Conservation (phyloP, 805 yeast genomes). For the Kockiozyma suomiensis region DNA sequence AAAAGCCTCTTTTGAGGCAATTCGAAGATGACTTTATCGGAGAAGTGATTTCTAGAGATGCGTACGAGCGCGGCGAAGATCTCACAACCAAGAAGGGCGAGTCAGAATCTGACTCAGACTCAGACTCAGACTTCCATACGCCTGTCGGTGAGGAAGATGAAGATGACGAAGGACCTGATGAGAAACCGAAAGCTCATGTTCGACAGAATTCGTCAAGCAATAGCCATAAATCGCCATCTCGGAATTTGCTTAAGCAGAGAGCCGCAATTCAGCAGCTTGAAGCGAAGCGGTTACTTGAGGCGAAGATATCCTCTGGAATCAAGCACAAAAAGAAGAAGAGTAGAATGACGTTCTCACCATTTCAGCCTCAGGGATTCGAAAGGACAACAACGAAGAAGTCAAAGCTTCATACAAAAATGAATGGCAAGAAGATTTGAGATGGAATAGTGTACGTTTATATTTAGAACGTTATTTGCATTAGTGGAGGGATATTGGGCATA, state of each 20-base stretch:
- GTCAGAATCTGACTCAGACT: neutral
- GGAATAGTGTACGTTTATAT: neutral
- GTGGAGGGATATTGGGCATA: no score
- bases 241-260: neutral
- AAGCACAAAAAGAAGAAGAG: conserved; percentile 8
- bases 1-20: neutral
- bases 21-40: conserved; percentile 19
- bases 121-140: neutral
- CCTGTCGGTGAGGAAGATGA: neutral
- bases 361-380: conserved; percentile 9
- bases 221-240: neutral
- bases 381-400: neutral
- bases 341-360: neutral
- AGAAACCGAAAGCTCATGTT: neutral
- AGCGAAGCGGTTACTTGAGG: conserved; percentile 8
- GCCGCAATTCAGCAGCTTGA: conserved; percentile 10
- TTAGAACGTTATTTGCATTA: neutral
- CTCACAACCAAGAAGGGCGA: neutral
- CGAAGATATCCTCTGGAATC: conserved; percentile 1
- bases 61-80: conserved; percentile 14
- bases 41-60: conserved; percentile 22
- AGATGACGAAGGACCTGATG: neutral
- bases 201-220: neutral
- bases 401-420: conserved; percentile 2
- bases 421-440: neutral